Conservation (phyloP, 169 alveolate species). For the Plasmodium knowlesi region DNA sequence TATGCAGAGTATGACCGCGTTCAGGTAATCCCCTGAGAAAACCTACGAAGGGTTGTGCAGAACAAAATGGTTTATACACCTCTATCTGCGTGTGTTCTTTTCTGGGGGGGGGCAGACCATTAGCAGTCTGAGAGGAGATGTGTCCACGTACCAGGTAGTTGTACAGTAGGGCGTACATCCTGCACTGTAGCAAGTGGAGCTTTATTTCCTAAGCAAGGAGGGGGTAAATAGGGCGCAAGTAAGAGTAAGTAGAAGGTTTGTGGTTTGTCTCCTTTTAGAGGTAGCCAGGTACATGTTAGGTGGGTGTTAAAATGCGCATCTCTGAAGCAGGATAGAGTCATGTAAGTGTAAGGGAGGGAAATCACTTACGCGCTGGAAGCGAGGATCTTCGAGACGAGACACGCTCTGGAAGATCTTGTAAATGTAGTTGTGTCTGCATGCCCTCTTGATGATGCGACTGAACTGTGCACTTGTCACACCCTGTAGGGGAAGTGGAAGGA, state of each 20-base stretch:
- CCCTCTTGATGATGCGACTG: slow-evolving; percentile 35
- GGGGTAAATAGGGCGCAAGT: not conserved
- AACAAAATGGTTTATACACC: not conserved
- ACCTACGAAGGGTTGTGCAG: not conserved
- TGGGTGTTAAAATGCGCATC: not conserved
- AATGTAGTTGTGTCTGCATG: slow-evolving; percentile 46
- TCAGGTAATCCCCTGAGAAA: slow-evolving; percentile 40
- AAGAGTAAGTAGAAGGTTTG: too few species aligned
- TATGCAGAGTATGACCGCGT: slow-evolving; percentile 47
- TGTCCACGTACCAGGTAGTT: slow-evolving; percentile 23
- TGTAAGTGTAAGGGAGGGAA: not conserved
- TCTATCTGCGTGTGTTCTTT: not conserved
- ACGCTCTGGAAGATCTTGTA: slow-evolving; percentile 25
- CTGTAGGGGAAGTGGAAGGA: not conserved
- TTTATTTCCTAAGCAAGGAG: slow-evolving; percentile 13
- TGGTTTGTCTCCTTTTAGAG: not conserved
- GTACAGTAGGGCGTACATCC: slow-evolving; percentile 31
- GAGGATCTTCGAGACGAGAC: not conserved
- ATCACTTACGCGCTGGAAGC: slow-evolving; percentile 17
- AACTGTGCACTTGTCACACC: not conserved
- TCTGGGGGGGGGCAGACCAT: not conserved
- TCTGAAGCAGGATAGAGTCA: not conserved
- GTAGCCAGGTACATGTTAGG: not conserved
- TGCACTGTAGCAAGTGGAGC: slow-evolving; percentile 5
- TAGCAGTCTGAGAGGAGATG: not conserved